These are phyloP conservation scores for Oxyria digyna DNA, from an alignment of 148 eudicot genomes.

Conservation along the genomic window DNA sequence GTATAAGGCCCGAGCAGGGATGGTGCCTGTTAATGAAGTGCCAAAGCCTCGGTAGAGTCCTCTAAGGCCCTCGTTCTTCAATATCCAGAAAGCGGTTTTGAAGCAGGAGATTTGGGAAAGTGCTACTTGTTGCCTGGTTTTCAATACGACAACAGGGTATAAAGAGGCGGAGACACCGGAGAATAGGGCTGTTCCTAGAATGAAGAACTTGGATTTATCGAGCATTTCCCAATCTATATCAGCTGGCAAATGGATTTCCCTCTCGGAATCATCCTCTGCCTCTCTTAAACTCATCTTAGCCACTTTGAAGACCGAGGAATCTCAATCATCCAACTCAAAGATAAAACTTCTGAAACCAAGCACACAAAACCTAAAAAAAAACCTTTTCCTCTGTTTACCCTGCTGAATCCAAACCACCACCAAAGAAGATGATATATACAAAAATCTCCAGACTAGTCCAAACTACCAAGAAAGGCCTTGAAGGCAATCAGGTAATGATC, in stretches of 20 bases:
- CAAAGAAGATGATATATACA: neutral
- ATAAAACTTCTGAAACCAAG: neutral
- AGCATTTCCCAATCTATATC: conserved; percentile 91
- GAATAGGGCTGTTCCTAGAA: conserved; percentile 75
- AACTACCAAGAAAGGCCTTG: neutral
- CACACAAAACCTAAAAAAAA: neutral
- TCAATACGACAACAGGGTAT: conserved; percentile 72
- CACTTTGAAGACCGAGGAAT: conserved; percentile 12
- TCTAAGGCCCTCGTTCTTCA: conserved; percentile 41
- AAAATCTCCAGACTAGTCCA: neutral
- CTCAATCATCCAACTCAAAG: neutral
- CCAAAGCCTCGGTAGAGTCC: conserved; percentile 77
- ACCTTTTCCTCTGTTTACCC: neutral
- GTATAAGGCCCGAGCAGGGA: conserved; percentile 77
- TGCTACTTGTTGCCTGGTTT: conserved; percentile 78
- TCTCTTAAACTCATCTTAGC: conserved; percentile 60
- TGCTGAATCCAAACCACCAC: neutral
- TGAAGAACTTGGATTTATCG: conserved; percentile 73
- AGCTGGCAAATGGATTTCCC: conserved; percentile 65
- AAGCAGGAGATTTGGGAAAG: conserved; percentile 27
- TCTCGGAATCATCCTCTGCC: conserved; percentile 51
- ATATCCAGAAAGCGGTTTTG: conserved; percentile 24
- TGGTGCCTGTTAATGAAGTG: conserved; percentile 70
- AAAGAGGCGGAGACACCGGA: conserved; percentile 69
- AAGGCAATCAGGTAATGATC: too few relatives aligned